A percentile compares a stretch with the other conserved stretches of the same genome.
Conservation (phyloP, 2,329 filamentous ascomycete species). For the Corynespora cassiicola region DNA sequence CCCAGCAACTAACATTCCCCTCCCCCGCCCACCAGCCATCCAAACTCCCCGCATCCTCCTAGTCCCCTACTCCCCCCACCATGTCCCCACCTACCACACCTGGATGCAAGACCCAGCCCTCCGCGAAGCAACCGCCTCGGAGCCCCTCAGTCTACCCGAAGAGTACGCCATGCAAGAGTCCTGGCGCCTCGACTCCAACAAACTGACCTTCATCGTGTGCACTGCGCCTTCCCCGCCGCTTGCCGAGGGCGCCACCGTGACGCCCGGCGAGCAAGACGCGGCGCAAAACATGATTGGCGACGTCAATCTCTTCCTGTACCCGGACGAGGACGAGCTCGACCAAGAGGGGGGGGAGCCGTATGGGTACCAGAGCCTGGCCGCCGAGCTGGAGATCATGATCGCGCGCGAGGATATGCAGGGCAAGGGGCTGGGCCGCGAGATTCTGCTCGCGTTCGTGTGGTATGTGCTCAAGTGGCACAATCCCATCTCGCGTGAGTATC, state of each 20-base stretch:
- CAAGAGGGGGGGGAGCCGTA: slow-evolving; percentile 29
- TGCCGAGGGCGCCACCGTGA: slow-evolving; percentile 5
- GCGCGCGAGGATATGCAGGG: slow-evolving; percentile 65
- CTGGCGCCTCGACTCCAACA: slow-evolving; percentile 83
- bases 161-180: slow-evolving; percentile 91
- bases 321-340: slow-evolving; percentile 25
- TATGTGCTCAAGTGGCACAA: slow-evolving; percentile 67
- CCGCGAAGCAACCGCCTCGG: slow-evolving; percentile 84
- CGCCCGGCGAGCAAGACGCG: slow-evolving; percentile 55
- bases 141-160: slow-evolving; percentile 78
- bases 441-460: slow-evolving; percentile 71
- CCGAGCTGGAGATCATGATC: slow-evolving; percentile 89
- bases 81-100: slow-evolving; percentile 81
- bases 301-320: slow-evolving; percentile 73
- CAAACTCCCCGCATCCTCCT: slow-evolving; percentile 71
- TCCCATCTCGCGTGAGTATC: slow-evolving; percentile 65
- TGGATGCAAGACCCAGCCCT: slow-evolving; percentile 92
- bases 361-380: slow-evolving; percentile 57
- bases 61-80: slow-evolving; percentile 82
- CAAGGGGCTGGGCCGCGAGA: slow-evolving; percentile 69
- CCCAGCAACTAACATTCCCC: background rate
- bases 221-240: slow-evolving; percentile 9
- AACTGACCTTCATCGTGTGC: slow-evolving; percentile 91
- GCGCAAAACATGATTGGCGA: slow-evolving; percentile 58
- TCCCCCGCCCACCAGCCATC: slow-evolving; percentile 62